Conservation (phyloP, 148 eudicot genomes). For the Fagopyrum tataricum region DNA sequence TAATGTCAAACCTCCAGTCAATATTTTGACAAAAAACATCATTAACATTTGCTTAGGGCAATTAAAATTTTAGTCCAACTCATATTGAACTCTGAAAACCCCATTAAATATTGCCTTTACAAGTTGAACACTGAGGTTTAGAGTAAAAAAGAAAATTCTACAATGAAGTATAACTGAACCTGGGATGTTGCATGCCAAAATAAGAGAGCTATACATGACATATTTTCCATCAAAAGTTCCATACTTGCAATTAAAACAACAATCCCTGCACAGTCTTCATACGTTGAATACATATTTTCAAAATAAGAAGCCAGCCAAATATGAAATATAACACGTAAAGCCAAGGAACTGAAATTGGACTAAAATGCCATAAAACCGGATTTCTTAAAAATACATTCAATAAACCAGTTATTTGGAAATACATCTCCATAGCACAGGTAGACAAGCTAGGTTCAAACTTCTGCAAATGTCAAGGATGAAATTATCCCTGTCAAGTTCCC, state of each 20-base stretch:
- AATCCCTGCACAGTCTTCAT: too few species aligned
- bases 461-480: too few species aligned
- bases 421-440: not conserved
- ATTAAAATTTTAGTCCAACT: not conserved
- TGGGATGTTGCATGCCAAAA: not conserved
- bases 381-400: not conserved
- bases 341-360: not conserved
- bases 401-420: not conserved
- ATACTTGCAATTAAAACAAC: not conserved
- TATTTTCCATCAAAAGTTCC: not conserved
- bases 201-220: not conserved
- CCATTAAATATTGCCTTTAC: not conserved
- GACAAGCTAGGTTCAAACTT: not conserved
- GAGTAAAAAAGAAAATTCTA: not conserved
- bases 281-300: not conserved
- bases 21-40: not conserved
- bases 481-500: too few species aligned
- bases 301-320: not conserved
- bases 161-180: not conserved
- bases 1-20: not conserved
- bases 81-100: not conserved
- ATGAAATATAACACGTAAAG: not conserved
- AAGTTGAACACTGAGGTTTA: not conserved
- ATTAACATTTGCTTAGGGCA: not conserved
- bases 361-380: not conserved